phyloP scores from a whole-genome alignment of 352 stramenopile species.

The Pythium aphanidermatum region DNA sequence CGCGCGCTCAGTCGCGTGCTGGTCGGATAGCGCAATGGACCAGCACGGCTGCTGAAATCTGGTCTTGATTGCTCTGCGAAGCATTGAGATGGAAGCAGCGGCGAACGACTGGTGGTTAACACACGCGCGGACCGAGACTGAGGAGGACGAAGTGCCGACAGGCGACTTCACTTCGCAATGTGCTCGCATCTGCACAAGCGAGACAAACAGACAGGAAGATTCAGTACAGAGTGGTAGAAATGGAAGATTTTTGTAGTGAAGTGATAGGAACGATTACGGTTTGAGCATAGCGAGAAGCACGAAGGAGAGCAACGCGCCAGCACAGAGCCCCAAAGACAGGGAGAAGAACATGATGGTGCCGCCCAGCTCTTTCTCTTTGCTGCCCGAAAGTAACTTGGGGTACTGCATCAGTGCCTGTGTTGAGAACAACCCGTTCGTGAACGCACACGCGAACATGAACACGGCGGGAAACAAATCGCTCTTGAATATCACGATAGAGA shows the following conservation, averaged over 20 bases:
- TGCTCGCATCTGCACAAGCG: too few species aligned
- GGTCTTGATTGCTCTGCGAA: too few species aligned
- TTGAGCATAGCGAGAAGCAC: constrained; percentile 71
- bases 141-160: too few species aligned
- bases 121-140: too few species aligned
- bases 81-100: too few species aligned
- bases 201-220: neutral
- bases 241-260: neutral
- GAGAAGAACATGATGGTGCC: constrained; percentile 83
- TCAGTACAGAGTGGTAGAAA: neutral
- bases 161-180: too few species aligned
- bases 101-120: too few species aligned
- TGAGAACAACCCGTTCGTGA: constrained; percentile 67
- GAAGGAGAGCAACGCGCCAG: constrained; percentile 73
- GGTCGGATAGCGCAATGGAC: too few species aligned
- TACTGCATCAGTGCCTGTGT: constrained; percentile 80
- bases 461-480: constrained; percentile 58
- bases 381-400: constrained; percentile 39
- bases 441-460: constrained; percentile 49
- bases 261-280: constrained; percentile 24
- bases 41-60: too few species aligned
- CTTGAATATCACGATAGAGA: constrained; percentile 68
- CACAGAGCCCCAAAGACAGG: constrained; percentile 62
- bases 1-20: too few species aligned
- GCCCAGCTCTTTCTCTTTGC: constrained; percentile 62